Evolutionary conservation across 257 asterid species (phyloP), one percentile per base, ranked within the genome.

Genomic region (Ballota nigra): DNA sequence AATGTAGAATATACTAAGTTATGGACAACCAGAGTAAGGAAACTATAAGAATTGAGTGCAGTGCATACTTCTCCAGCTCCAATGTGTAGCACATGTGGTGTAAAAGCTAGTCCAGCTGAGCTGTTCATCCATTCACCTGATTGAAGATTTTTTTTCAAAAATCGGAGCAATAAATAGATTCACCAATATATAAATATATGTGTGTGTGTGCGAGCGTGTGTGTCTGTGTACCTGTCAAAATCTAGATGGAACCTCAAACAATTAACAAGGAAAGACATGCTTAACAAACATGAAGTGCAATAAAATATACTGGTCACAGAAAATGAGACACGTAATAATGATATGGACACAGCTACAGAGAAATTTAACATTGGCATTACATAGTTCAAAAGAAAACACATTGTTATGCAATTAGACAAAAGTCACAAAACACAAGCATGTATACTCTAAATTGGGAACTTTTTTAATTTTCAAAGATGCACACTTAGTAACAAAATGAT

Each of bases 81-180:
- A 19, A 84, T 67, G 12, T 84, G 86, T 59, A 92, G 62, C 67
- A 92, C 84, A 72, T 92, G 98, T 0, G 96, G 98, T 4, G 96
- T 85, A 75, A 92, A 92, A 29, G 98, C 98, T 29, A 83, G 81
- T 63, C 98, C 98, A 67, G 96, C 96, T 36, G 98, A 86, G 82
- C 67, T 82, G 79, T 89, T 92, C 98, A 92, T 92, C 98, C 98
- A 92, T 58, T 89, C 98, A 77, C 98, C 98, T 92, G 80, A 49
- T 61, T 40, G 59, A 57, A 62, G 2, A 56, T 76, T 63, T 40
- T 16, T 11, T 52, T n/a, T 22, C 15, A 19, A 75, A 53, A 53
- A 66, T 28, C n/a, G 34, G 51, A 47, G 16, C 23, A 57, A 11
- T 8, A 47, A 61, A 4, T 52, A 4, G 9, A 23, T 24, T 16